Evolutionary conservation across 2,329 filamentous ascomycete species (phyloP).

Genomic region (Emmonsiellopsis sp.): DNA sequence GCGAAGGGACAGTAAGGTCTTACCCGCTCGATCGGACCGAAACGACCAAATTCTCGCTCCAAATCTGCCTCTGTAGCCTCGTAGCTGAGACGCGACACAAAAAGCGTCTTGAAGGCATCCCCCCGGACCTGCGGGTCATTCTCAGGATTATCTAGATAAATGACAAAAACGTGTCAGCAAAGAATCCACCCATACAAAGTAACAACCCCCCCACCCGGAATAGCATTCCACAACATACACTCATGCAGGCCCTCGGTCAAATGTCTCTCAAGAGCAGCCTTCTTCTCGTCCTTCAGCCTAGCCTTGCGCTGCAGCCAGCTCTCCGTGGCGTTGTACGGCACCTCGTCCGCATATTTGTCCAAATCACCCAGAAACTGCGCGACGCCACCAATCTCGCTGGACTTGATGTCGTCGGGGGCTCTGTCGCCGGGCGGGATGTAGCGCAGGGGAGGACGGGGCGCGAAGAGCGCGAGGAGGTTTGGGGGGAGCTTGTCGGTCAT

Average conservation of each 20-base stretch:
- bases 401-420: conserved; percentile 72
- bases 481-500: conserved; percentile 98
- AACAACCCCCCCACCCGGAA: not conserved
- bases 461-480: conserved; percentile 87
- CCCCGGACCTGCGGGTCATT: conserved; percentile 85
- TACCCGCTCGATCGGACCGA: conserved; percentile 88
- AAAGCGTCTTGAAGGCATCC: conserved; percentile 90
- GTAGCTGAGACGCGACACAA: conserved; percentile 84
- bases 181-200: not conserved
- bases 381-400: conserved; percentile 62
- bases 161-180: conserved; percentile 1
- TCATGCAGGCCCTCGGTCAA: conserved; percentile 54
- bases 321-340: conserved; percentile 72
- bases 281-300: conserved; percentile 73
- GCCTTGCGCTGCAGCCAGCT: conserved; percentile 87
- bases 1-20: conserved; percentile 19
- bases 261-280: conserved; percentile 55
- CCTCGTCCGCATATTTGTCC: conserved; percentile 67
- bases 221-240: conserved; percentile 42
- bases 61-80: conserved; percentile 82
- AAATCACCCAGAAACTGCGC: conserved; percentile 66
- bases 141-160: conserved; percentile 59
- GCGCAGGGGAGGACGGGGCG: conserved; percentile 82
- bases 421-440: conserved; percentile 79
- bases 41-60: conserved; percentile 86